Evolutionary conservation across 805 yeast species (phyloP), one percentile per base, ranked within the genome.

Genomic region (Candida adriatica): DNA sequence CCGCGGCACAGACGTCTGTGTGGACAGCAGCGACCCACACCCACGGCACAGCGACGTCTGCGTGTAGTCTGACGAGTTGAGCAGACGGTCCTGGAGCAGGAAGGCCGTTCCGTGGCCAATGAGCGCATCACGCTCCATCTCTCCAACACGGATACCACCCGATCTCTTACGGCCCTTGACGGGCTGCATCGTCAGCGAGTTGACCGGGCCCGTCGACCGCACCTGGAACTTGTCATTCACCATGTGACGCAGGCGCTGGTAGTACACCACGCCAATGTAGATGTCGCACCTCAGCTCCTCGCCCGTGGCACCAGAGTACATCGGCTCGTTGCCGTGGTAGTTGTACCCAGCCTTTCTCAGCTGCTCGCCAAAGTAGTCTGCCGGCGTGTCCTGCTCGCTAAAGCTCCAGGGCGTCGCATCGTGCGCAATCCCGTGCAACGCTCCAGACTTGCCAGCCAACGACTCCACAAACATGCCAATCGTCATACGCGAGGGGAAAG

Each of bases 401-500:
- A 90, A 92, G 45, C 72, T 78, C 95, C 96, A 92, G 28, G 98
- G 98, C 1, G 98, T 90, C 26, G 94, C 76, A 54, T 92, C 97
- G 52, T 90, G 97, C 1, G 97, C 94, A 55, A 88, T 79, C 52
- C 98, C 98, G 48, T 92, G 98, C 50, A 92, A 64, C 6, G 96
- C 95, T 58, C 98, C 98, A 5, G 97, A 92, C 61, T 92, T 92
- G 54, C 98, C 98, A n/a, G 98, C 97, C 35, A 92, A 62, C 33
- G 94, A 82, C 62, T 92, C 98, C 29, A 92, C 96, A 62, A 92
- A 92, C 97, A 92, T 92, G 67, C 98, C 98, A 61, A 92, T 90
- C 9, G 98, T 92, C 98, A 92, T 92, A 69, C 98, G 92, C 29
- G 97, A 90, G 48, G 98, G 98, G 90, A 90, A 92, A 45, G 97